Conservation (phyloP, 73 alveolate species). For the Tetrahymena malaccensis region DNA sequence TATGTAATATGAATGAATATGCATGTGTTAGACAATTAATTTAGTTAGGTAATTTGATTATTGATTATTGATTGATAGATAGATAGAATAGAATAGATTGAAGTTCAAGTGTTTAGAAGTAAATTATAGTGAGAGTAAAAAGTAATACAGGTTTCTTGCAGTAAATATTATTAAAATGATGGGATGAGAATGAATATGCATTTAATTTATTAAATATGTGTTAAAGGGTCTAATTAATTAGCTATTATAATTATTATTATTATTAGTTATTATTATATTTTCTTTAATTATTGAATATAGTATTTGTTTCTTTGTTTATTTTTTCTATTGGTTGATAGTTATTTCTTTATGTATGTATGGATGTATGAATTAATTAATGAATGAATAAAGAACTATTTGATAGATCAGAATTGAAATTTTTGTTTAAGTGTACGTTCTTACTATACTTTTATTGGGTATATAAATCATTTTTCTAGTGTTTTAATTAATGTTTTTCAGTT, state of each 20-base stretch:
- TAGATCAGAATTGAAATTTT: not conserved
- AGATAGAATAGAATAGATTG: not conserved
- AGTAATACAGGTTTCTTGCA: not conserved
- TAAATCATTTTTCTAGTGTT: not conserved
- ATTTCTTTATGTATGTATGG: too few relatives aligned
- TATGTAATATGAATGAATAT: not conserved
- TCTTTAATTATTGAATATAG: not conserved
- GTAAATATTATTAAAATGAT: not conserved
- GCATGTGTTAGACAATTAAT: not conserved
- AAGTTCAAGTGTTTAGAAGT: not conserved
- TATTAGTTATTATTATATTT: not conserved
- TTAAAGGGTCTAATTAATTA: not conserved
- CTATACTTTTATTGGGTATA: not conserved
- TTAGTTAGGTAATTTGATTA: not conserved
- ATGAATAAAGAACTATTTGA: not conserved
- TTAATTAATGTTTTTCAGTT: not conserved
- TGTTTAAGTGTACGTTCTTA: not conserved
- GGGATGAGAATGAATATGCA: not conserved
- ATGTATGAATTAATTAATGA: not conserved
- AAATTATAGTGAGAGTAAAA: not conserved
- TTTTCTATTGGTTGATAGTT: too few relatives aligned
- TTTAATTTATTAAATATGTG: not conserved
- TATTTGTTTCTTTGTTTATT: not conserved
- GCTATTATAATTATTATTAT: not conserved
- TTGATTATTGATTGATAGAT: not conserved